Evolutionary conservation across 83 land plant genomes (phyloP), one percentile per base, ranked within the genome.

Genomic region (Thuja plicata): DNA sequence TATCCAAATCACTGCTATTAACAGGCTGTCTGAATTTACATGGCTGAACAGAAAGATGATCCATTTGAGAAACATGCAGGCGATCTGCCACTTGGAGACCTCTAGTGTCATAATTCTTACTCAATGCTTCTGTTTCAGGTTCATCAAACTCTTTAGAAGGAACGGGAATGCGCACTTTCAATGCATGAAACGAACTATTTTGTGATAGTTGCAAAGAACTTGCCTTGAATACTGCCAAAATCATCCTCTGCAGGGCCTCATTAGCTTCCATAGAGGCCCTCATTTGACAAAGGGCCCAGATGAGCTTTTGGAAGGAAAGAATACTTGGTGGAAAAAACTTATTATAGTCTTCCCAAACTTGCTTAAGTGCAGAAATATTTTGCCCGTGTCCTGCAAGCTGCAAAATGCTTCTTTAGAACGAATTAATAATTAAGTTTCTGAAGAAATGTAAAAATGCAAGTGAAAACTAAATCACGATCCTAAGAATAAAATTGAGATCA

Each of bases 361-460:
- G 90, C 80, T 93, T 92, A 17, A 94, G 91, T 34, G 89, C 90
- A 85, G 92, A 86, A 17, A 93, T 82, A 88, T 91, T 91, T 62
- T 89, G 79, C 90, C 93, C 88, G 90, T 34, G 87, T 89, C 91
- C 96, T 91, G 95, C 94, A 90, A 94, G 88, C 94, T 95, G 91
- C 87, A 87, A 70, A 71, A 45, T 11, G 27, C 76, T 27, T 82
- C n/a, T 82, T 82, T 83, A 83, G 35, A 27, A 83, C 30, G 30
- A 10, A 82, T 45, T 82, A 41, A 45, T 17, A 83, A 38, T 45
- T 83, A 83, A 46, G 54, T 50, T 11, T 50, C 1, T 11, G 2
- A 11, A 11, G 2, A 50, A 50, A 50, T 50, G 54, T 6, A 50
- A 83, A 13, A 13, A 24, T 34, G 46, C 27, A 11, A 34, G 37